Evolutionary conservation across 83 land plant species (phyloP), one percentile per base, ranked within the genome.

Genomic region (Isoetes engelmannii): DNA sequence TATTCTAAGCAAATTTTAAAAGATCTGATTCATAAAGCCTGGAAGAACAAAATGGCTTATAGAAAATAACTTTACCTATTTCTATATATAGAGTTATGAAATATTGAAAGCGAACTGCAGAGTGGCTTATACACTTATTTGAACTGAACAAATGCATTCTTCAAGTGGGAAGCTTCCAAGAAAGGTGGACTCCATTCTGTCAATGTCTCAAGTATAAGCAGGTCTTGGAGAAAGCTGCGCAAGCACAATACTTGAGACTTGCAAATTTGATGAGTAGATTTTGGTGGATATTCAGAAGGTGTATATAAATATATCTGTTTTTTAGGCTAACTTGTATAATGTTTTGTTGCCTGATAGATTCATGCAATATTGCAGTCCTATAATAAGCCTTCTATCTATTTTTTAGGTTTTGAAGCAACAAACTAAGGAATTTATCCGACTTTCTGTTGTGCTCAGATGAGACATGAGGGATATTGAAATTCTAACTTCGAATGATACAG

Each of bases 251-350:
- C 91, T 81, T 42, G 87, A 86, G 53, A 77, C 88, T 44, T 73
- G 81, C 18, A 88, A 91, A 78, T 84, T 95, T 41, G 85, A 91
- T 45, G 93, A 88, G 45, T 87, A 83, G 28, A 95, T 97, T 73
- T 89, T 95, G 55, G 73, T 71, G 7, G 89, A 91, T 47, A 80
- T 95, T 88, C 99, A 95, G 49, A 89, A 95, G 94, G 99, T 92
- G 47, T 57, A n/a, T n/a, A n/a, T n/a, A n/a, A n/a, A n/a, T n/a
- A n/a, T n/a, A n/a, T n/a, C n/a, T n/a, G n/a, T n/a, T n/a, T n/a
- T n/a, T n/a, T n/a, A n/a, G n/a, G n/a, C n/a, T n/a, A n/a, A n/a
- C n/a, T n/a, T n/a, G n/a, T n/a, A n/a, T n/a, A 7, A 7, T 7
- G 10, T 50, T 7, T 50, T 50, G 53, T 50, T 50, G 53, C 7